A percentile compares a stretch with the other conserved stretches of the same genome.
phyloP scores from a whole-genome alignment of 2,329 filamentous ascomycete genomes.

The Fonsecaea pugnacius region DNA sequence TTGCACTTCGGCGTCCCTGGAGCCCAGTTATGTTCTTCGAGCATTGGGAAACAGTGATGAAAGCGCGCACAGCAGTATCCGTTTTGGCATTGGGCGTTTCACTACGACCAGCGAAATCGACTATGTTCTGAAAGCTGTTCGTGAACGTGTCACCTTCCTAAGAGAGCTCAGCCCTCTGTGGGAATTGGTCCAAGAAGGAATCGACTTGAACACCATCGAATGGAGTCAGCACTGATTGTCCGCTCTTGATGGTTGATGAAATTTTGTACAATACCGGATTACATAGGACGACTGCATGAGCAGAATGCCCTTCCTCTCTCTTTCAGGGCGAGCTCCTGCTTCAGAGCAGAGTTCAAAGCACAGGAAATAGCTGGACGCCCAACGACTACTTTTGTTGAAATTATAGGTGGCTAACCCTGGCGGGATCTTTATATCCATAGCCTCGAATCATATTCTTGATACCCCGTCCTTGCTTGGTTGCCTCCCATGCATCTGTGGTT shows the following conservation, averaged over 20 bases:
- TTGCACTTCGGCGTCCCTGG: constrained; percentile 93
- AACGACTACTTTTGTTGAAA: background rate
- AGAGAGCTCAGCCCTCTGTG: constrained; percentile 93
- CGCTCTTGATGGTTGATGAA: background rate
- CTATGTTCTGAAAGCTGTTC: constrained; percentile 93
- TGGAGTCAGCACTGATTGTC: constrained; percentile 86
- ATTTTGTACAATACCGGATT: constrained; percentile 22
- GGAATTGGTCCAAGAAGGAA: constrained; percentile 96
- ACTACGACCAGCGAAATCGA: constrained; percentile 95
- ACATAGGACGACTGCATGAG: constrained; percentile 7
- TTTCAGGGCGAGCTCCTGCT: background rate
- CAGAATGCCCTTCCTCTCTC: background rate
- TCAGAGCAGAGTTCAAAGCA: background rate
- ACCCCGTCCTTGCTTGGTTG: constrained; percentile 36
- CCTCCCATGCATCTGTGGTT: constrained; percentile 44
- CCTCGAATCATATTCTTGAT: constrained; percentile 38
- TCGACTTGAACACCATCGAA: constrained; percentile 94
- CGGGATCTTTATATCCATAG: constrained; percentile 32
- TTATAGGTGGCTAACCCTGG: constrained; percentile 25
- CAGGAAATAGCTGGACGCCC: background rate
- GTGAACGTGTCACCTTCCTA: constrained; percentile 86
- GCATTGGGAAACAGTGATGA: constrained; percentile 96
- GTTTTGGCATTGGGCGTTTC: constrained; percentile 96
- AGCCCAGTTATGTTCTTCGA: constrained; percentile 93
- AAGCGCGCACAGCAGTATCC: constrained; percentile 95